These are phyloP conservation scores for Oryza australiensis DNA, from an alignment of 176 grass and related monocot genomes.

Conservation along the genomic window DNA sequence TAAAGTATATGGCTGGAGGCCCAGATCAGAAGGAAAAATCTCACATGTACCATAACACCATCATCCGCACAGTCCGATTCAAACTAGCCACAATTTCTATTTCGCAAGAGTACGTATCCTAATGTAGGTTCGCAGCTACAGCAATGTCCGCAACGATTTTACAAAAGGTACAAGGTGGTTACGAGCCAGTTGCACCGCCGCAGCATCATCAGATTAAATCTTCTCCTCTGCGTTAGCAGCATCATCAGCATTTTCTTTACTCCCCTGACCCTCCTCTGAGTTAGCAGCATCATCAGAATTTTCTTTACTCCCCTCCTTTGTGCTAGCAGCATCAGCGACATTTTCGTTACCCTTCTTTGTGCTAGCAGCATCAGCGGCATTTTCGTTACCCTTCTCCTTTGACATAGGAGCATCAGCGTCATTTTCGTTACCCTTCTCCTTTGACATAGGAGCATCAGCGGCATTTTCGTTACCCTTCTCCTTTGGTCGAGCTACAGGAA, in stretches of 20 bases:
- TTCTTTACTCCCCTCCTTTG: too few relatives aligned
- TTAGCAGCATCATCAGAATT: too few relatives aligned
- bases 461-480: constrained; percentile 33
- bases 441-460: background rate
- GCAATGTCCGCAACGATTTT: background rate
- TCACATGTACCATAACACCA: background rate
- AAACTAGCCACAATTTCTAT: background rate
- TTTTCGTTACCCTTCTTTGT: too few relatives aligned
- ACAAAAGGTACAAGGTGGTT: background rate
- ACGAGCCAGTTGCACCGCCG: constrained; percentile 1
- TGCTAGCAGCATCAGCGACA: too few relatives aligned
- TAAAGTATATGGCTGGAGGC: background rate
- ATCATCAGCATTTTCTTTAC: too few relatives aligned
- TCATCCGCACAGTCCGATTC: background rate
- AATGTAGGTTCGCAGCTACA: background rate
- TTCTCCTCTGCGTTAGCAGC: too few relatives aligned
- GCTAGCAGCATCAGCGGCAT: background rate
- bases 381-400: background rate
- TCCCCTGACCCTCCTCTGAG: too few relatives aligned
- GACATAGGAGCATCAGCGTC: too few relatives aligned
- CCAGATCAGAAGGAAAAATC: constrained; percentile 1
- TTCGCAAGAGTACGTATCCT: background rate
- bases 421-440: background rate
- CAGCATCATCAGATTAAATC: background rate
- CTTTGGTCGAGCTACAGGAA: constrained; percentile 28